Conservation (phyloP, 371 early-diverging fungal genomes). For the Circinella umbellata region DNA sequence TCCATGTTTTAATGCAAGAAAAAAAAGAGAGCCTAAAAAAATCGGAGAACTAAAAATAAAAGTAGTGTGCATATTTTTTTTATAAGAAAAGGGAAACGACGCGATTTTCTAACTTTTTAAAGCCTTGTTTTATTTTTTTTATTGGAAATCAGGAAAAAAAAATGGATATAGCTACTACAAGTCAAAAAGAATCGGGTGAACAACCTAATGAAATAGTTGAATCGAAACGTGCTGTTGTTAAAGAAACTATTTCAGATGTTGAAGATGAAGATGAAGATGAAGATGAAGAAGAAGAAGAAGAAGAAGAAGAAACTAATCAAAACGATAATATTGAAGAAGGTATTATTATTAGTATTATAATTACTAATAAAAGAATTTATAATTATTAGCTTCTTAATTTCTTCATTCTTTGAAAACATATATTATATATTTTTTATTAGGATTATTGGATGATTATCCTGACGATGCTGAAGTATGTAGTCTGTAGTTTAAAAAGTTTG, state of each 20-base stretch:
- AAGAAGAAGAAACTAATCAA: not conserved
- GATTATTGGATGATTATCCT: slow-evolving; percentile 5
- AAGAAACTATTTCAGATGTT: not conserved
- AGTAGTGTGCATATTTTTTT: no score
- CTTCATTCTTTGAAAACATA: not conserved
- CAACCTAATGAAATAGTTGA: not conserved
- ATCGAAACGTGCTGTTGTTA: not conserved
- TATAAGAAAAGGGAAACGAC: no score
- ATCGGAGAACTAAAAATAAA: no score
- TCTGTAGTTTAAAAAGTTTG: not conserved
- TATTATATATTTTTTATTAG: not conserved
- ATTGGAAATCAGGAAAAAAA: no score
- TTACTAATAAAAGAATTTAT: not conserved
- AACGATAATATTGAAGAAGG: slow-evolving; percentile 1
- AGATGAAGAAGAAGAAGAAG: slow-evolving; percentile 5
- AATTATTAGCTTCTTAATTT: not conserved
- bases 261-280: slow-evolving; percentile 5
- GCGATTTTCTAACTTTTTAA: no score
- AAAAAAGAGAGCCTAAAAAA: no score
- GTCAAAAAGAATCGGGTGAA: no score
- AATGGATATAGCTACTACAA: no score
- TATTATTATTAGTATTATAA: not conserved
- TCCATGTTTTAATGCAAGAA: no score
- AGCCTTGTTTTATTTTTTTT: no score
- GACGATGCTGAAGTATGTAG: not conserved